Conservation (phyloP, 164 flowering plant genomes). For the Echeveria elegans region DNA sequence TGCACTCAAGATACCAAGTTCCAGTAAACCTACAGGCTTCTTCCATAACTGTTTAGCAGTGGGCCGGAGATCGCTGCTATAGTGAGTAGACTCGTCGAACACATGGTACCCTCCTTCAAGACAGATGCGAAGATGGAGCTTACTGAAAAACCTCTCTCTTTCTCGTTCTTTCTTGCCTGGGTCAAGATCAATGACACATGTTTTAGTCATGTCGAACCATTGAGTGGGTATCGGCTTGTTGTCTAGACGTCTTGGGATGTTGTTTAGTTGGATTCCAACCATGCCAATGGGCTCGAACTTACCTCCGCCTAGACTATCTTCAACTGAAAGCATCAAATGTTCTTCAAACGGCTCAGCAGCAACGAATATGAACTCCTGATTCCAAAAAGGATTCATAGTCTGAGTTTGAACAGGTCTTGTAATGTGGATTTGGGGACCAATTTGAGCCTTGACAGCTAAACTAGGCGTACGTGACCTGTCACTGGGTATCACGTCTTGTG, state of each 20-base stretch:
- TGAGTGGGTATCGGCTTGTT: slow-evolving; percentile 26
- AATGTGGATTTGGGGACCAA: slow-evolving; percentile 32
- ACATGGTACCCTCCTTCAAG: slow-evolving; percentile 80
- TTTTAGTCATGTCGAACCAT: slow-evolving; percentile 41
- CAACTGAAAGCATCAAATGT: slow-evolving; percentile 35
- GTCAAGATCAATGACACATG: slow-evolving; percentile 28
- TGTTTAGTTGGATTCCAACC: slow-evolving; percentile 26
- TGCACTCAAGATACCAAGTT: slow-evolving; percentile 49
- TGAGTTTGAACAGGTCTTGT: slow-evolving; percentile 38
- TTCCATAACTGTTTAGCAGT: slow-evolving; percentile 57
- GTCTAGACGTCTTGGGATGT: slow-evolving; percentile 44
- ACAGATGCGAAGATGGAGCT: slow-evolving; percentile 38
- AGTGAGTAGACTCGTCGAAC: slow-evolving; percentile 54
- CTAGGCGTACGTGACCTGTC: slow-evolving; percentile 37
- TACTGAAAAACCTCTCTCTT: slow-evolving; percentile 40
- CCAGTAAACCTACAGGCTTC: slow-evolving; percentile 42
- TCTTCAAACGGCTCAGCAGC: slow-evolving; percentile 75
- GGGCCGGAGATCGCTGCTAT: slow-evolving; percentile 64
- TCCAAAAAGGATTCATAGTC: slow-evolving; percentile 35
- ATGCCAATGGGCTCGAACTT: slow-evolving; percentile 42
- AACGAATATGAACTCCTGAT: slow-evolving; percentile 58
- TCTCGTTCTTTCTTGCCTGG: slow-evolving; percentile 31
- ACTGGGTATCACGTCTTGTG: slow-evolving; percentile 41
- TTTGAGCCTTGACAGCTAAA: slow-evolving; percentile 40
- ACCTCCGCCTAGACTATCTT: slow-evolving; percentile 35